Conservation (phyloP, 2,329 filamentous ascomycete genomes). For the Diaporthe batatas region DNA sequence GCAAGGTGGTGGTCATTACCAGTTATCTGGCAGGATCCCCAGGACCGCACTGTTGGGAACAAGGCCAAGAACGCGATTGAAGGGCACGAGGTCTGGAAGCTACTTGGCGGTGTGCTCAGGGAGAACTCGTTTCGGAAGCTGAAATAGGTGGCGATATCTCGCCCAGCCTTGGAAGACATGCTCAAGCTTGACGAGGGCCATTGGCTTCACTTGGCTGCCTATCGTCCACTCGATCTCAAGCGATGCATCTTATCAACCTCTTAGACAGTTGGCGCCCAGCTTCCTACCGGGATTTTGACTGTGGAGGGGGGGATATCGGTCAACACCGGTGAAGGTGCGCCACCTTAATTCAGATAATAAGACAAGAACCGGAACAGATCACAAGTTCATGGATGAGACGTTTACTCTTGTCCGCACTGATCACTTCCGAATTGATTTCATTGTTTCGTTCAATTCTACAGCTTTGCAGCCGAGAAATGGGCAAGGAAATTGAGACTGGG, state of each 20-base stretch:
- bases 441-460: background rate
- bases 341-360: constrained; percentile 10
- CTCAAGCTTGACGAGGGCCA: constrained; percentile 4
- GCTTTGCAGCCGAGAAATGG: background rate
- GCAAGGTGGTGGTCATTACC: background rate
- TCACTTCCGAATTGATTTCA: too few relatives aligned
- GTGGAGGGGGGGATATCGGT: background rate
- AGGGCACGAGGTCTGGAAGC: background rate
- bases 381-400: too few relatives aligned
- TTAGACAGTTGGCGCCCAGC: constrained; percentile 10
- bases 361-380: background rate
- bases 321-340: constrained; percentile 9
- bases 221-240: background rate
- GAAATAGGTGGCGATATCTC: constrained; percentile 8
- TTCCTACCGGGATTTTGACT: background rate
- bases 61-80: background rate
- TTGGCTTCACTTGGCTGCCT: constrained; percentile 22
- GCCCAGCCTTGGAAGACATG: constrained; percentile 24
- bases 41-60: background rate
- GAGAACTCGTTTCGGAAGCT: background rate
- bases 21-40: background rate
- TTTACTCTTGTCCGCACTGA: background rate
- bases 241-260: constrained; percentile 5
- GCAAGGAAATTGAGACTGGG: constrained; percentile 9
- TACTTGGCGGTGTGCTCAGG: background rate